Evolutionary conservation across 352 stramenopile genomes (phyloP).

Genomic region (Thalassiosira livingstoniorum): DNA sequence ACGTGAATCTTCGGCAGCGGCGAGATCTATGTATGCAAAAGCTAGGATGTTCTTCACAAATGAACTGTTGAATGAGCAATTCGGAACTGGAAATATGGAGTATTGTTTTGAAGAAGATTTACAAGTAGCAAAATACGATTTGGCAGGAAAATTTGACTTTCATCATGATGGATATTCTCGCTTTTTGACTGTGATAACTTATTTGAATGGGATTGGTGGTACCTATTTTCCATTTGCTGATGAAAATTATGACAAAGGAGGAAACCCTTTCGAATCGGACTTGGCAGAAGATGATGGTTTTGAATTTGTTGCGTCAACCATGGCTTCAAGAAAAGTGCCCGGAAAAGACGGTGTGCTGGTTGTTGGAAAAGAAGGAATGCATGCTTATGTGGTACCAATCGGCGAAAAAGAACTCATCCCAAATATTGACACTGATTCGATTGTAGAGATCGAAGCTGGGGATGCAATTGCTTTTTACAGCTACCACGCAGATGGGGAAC

Average conservation of each 20-base stretch:
- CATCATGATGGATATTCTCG: conserved; percentile 62
- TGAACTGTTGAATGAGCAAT: conserved; percentile 13
- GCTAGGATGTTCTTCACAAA: conserved; percentile 32
- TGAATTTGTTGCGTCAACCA: conserved; percentile 2
- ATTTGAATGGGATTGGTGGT: conserved; percentile 66
- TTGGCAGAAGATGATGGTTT: conserved; percentile 6
- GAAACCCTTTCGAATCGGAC: background rate
- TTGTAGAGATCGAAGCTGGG: conserved; percentile 48
- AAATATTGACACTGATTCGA: conserved; percentile 3
- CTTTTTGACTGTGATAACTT: conserved; percentile 58
- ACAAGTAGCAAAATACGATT: conserved; percentile 60
- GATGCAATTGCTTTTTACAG: conserved; percentile 70
- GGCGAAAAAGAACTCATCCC: background rate
- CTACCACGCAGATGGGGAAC: conserved; percentile 40
- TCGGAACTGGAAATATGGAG: background rate
- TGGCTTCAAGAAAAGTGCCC: background rate
- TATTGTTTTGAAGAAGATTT: conserved; percentile 51
- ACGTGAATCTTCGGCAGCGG: background rate
- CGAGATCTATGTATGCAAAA: conserved; percentile 22
- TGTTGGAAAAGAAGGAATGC: conserved; percentile 35
- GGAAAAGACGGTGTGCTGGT: conserved; percentile 33
- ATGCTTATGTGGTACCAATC: conserved; percentile 30
- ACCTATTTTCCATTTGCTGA: conserved; percentile 63
- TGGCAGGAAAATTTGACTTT: conserved; percentile 49
- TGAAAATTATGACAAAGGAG: background rate